A percentile compares a stretch with the other conserved stretches of the same genome.
Evolutionary conservation across 352 stramenopile species (phyloP).

Genomic region (Phytophthora meadii): DNA sequence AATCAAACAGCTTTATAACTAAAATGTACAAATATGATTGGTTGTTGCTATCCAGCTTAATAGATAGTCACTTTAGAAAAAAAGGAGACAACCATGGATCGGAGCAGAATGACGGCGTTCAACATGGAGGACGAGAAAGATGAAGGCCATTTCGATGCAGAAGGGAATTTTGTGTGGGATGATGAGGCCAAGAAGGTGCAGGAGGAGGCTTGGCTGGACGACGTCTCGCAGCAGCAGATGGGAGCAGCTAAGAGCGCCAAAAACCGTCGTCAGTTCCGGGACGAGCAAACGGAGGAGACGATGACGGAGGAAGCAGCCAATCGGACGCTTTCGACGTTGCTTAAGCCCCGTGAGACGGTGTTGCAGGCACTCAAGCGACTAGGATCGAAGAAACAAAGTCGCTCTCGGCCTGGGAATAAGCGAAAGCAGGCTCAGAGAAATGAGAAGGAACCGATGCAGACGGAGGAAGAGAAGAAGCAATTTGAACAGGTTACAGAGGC

Average conservation of each 20-base stretch:
- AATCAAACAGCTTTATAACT: too few relatives aligned
- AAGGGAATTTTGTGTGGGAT: conserved; percentile 86
- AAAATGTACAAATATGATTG: too few relatives aligned
- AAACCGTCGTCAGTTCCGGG: conserved; percentile 62
- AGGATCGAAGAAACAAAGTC: conserved; percentile 59
- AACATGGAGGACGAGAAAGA: conserved; percentile 89
- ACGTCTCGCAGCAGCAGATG: conserved; percentile 78
- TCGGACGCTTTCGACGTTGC: conserved; percentile 55
- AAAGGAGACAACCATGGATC: conserved; percentile 9
- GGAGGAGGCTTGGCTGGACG: conserved; percentile 85
- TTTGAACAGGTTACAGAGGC: conserved; percentile 85
- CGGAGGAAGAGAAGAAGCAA: conserved; percentile 73
- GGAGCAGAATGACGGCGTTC: conserved; percentile 74
- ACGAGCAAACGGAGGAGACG: conserved; percentile 60
- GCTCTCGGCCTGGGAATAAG: conserved; percentile 51
- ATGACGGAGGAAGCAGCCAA: conserved; percentile 70
- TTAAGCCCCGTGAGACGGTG: conserved; percentile 78
- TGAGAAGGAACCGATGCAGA: conserved; percentile 50
- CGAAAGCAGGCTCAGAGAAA: conserved; percentile 51
- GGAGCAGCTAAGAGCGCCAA: conserved; percentile 66
- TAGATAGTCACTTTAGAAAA: background rate
- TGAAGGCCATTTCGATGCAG: conserved; percentile 84
- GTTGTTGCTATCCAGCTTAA: too few relatives aligned
- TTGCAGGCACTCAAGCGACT: conserved; percentile 79
- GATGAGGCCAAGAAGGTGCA: conserved; percentile 77